Conservation (phyloP, 2,329 filamentous ascomycete genomes). For the Arthroderma uncinatum region DNA sequence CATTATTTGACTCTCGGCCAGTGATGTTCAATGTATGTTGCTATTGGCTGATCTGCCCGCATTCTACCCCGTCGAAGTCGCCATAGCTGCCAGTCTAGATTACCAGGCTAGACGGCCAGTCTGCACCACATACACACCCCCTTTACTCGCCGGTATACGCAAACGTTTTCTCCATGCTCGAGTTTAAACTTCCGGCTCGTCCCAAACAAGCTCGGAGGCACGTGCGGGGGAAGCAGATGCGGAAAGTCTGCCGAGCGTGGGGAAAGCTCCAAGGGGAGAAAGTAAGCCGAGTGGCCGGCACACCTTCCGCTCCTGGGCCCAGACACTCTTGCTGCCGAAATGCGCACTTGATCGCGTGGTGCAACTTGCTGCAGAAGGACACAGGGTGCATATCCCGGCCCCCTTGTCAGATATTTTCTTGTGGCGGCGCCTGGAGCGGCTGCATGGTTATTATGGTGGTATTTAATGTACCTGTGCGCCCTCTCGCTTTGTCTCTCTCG, state of each 20-base stretch:
- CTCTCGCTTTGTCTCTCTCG: neutral
- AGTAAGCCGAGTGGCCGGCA: neutral
- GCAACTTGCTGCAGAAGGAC: neutral
- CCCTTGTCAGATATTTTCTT: neutral
- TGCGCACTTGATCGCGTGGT: constrained; percentile 3
- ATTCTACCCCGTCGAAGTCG: no score
- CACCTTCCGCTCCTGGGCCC: neutral
- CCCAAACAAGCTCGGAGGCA: neutral
- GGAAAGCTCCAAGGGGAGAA: neutral
- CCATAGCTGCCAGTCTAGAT: no score
- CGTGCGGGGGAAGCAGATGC: neutral
- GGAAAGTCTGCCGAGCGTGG: neutral
- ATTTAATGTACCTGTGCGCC: neutral
- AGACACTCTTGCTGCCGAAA: neutral
- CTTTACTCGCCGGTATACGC: neutral
- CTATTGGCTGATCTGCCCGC: no score
- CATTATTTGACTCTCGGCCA: no score
- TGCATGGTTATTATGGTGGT: neutral
- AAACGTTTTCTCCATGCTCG: neutral
- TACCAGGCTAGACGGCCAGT: no score
- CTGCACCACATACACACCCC: no score
- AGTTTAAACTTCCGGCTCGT: neutral
- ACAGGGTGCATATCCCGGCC: neutral
- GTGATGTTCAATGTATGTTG: no score
- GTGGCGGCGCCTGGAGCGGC: neutral